Percentiles rank a stretch among this genome's conserved stretches.
These are phyloP conservation scores for Aureoboletus auriporus DNA, from an alignment of 768 basidiomycete species.

Conservation along the genomic window DNA sequence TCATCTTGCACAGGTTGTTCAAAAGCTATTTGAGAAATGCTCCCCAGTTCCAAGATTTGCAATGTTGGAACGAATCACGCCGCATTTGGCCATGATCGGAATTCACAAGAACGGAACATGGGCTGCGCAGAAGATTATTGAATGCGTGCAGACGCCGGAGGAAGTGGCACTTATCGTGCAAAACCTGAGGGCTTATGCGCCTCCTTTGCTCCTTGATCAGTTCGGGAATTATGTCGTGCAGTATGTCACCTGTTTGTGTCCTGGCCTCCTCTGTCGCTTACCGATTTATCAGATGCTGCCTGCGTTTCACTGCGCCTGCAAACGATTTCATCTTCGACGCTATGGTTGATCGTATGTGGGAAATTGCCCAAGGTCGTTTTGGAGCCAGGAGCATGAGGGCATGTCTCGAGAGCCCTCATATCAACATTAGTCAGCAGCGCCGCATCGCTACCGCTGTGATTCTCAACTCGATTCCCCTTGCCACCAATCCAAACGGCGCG, in stretches of 20 bases:
- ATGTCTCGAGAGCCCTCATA: conserved; percentile 87
- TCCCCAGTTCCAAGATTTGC: conserved; percentile 71
- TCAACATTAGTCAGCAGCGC: conserved; percentile 87
- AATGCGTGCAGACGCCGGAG: conserved; percentile 84
- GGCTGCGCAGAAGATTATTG: conserved; percentile 99
- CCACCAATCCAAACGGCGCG: conserved; percentile 97
- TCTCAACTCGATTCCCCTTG: conserved; percentile 94
- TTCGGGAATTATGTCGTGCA: conserved; percentile 93
- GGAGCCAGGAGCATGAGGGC: conserved; percentile 98
- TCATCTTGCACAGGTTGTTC: conserved; percentile 63
- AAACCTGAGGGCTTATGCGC: conserved; percentile 86
- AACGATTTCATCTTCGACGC: conserved; percentile 98
- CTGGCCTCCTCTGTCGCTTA: background rate
- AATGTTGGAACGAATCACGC: conserved; percentile 91
- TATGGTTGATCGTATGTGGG: conserved; percentile 98
- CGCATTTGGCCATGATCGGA: conserved; percentile 94
- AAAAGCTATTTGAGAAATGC: conserved; percentile 94
- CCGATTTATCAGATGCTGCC: conserved; percentile 61
- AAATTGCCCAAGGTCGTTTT: conserved; percentile 95
- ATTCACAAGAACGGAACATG: conserved; percentile 99
- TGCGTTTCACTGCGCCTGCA: conserved; percentile 84
- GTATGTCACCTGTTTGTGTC: conserved; percentile 42
- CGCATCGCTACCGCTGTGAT: conserved; percentile 93
- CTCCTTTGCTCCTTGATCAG: conserved; percentile 90
- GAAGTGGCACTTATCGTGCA: conserved; percentile 83